A percentile compares a stretch with the other conserved stretches of the same genome.
phyloP scores from a whole-genome alignment of 805 yeast genomes.

The Starmerella etchellsii region DNA sequence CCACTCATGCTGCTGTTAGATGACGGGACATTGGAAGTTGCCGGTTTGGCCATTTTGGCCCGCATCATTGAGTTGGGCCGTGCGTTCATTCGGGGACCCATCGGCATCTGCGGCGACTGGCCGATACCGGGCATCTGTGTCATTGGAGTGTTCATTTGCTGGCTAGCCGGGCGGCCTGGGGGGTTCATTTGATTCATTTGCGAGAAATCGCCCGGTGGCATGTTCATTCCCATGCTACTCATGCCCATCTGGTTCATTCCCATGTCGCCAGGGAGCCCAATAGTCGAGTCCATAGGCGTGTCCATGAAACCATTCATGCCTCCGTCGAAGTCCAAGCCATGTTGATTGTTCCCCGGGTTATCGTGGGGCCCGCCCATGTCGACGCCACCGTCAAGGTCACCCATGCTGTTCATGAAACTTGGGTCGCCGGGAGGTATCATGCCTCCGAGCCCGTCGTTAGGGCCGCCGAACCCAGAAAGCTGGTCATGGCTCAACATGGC shows the following conservation, averaged over 20 bases:
- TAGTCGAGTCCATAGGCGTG: background rate
- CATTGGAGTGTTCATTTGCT: background rate
- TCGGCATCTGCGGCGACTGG: background rate
- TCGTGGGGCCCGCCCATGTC: constrained; percentile 1
- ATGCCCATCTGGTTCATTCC: background rate
- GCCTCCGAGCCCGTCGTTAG: no score
- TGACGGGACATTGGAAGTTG: no score
- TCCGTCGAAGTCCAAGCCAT: background rate
- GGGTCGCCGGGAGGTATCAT: background rate
- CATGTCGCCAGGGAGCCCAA: background rate
- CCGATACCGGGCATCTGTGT: no score
- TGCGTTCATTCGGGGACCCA: constrained; percentile 1
- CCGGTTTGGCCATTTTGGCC: background rate
- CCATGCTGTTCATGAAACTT: constrained; percentile 3
- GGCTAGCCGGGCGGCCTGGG: background rate
- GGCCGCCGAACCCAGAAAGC: constrained; percentile 3
- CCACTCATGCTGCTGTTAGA: no score
- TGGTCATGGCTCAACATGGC: constrained; percentile 11
- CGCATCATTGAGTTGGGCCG: background rate
- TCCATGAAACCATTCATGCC: background rate
- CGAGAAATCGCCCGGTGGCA: background rate
- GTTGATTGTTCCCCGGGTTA: background rate
- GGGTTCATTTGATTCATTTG: background rate
- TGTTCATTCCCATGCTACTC: constrained; percentile 1
- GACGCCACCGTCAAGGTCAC: background rate